A percentile compares a stretch with the other conserved stretches of the same genome.
Conservation (phyloP, 2,329 filamentous ascomycete species). For the Hymenoscyphus fructigenus region DNA sequence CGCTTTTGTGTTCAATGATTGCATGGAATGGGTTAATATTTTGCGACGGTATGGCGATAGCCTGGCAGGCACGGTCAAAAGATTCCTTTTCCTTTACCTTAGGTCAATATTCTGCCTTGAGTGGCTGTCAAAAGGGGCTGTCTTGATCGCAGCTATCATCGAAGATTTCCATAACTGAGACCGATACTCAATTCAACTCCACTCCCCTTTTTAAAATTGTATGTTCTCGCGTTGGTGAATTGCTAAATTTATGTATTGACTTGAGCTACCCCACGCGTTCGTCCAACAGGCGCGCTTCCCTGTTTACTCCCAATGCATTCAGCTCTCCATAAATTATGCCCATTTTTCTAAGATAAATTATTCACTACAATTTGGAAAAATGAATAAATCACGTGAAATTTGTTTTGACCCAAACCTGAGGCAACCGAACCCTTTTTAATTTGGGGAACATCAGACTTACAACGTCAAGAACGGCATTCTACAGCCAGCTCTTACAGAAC, state of each 20-base stretch:
- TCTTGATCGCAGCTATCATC: constrained; percentile 35
- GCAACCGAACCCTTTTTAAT: background rate
- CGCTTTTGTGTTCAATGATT: constrained; percentile 35
- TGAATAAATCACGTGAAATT: background rate
- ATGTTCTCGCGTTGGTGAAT: background rate
- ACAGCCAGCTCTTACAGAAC: background rate
- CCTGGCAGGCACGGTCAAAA: constrained; percentile 36
- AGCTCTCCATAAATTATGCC: no score
- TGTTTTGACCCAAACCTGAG: background rate
- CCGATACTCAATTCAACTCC: constrained; percentile 29
- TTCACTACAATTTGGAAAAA: no score
- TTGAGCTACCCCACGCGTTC: no score
- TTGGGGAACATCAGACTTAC: background rate
- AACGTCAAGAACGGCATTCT: background rate
- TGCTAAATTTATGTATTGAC: no score
- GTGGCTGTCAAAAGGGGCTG: constrained; percentile 36
- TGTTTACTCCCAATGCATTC: no score
- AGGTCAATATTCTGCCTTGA: constrained; percentile 28
- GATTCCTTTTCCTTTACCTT: constrained; percentile 34
- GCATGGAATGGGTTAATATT: constrained; percentile 38
- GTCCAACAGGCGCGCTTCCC: no score
- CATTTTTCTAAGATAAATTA: no score
- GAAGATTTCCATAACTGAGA: constrained; percentile 35
- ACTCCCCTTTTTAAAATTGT: constrained; percentile 10
- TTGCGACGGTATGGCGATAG: constrained; percentile 31